Percentiles rank a stretch among this genome's conserved stretches.
Evolutionary conservation across 768 basidiomycete species (phyloP).

Genomic region (Butyriboletus loyo): DNA sequence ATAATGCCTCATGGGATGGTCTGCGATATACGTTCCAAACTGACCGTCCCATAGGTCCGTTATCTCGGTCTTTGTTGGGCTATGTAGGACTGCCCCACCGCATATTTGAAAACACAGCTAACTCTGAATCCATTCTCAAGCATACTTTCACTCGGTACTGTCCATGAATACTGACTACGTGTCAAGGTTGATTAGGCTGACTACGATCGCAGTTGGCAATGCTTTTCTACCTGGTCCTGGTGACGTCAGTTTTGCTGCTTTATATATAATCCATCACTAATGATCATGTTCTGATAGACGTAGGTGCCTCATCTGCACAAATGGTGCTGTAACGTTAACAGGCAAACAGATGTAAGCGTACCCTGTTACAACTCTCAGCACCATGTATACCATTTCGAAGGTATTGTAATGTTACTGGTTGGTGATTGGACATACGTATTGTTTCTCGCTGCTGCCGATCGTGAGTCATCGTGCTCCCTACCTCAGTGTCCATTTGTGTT

Average conservation of each 20-base stretch:
- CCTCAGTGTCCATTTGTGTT: neutral
- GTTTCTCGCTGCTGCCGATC: conserved; percentile 12
- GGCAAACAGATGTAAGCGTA: conserved; percentile 10
- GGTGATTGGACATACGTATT: conserved; percentile 9
- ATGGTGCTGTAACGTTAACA: neutral
- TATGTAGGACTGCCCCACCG: neutral
- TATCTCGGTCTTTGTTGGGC: conserved; percentile 11
- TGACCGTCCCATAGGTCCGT: conserved; percentile 7
- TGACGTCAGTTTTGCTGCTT: neutral
- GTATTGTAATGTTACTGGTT: neutral
- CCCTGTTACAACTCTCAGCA: neutral
- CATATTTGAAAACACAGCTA: neutral
- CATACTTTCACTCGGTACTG: neutral
- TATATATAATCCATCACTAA: neutral
- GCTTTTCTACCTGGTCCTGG: conserved; percentile 7
- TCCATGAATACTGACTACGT: neutral
- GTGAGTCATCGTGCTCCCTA: conserved; percentile 1
- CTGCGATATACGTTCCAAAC: neutral
- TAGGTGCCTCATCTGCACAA: neutral
- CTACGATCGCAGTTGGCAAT: neutral
- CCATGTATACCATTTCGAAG: neutral
- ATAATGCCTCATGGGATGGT: too few relatives aligned
- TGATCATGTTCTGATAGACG: neutral
- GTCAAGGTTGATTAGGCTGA: neutral
- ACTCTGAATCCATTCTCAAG: neutral